These are phyloP conservation scores for Cicer yamashitae DNA, from an alignment of 306 rosid species.

Conservation along the genomic window DNA sequence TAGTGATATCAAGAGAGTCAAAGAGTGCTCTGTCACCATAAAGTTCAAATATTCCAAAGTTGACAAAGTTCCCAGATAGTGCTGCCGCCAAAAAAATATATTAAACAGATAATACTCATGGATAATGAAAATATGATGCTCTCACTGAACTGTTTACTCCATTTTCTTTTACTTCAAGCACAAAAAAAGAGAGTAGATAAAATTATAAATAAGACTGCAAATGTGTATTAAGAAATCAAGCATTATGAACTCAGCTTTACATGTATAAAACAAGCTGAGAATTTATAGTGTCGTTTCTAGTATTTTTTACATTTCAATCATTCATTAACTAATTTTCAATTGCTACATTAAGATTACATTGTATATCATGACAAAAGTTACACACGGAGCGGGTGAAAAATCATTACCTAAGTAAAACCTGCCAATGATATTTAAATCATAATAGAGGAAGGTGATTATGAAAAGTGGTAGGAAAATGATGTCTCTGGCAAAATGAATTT, in stretches of 20 bases:
- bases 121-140: slow-evolving; percentile 26
- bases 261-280: slow-evolving; percentile 22
- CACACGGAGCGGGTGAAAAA: slow-evolving; percentile 1
- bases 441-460: background rate
- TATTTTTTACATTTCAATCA: slow-evolving; percentile 13
- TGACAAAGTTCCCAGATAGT: slow-evolving; percentile 84
- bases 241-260: slow-evolving; percentile 2
- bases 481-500: background rate
- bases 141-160: background rate
- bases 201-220: slow-evolving; percentile 19
- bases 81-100: slow-evolving; percentile 56
- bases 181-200: background rate
- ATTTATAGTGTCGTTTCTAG: slow-evolving; percentile 23
- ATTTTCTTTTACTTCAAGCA: slow-evolving; percentile 7
- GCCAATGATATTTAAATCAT: slow-evolving; percentile 4
- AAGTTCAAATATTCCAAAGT: slow-evolving; percentile 92
- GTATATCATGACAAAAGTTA: slow-evolving; percentile 13
- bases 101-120: slow-evolving; percentile 24
- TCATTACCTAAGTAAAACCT: background rate
- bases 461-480: slow-evolving; percentile 4
- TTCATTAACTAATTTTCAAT: background rate
- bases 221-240: slow-evolving; percentile 31
- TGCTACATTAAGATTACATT: slow-evolving; percentile 1
- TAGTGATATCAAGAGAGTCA: slow-evolving; percentile 75
- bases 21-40: slow-evolving; percentile 89